Evolutionary conservation across 2,329 filamentous ascomycete genomes (phyloP), one percentile per base, ranked within the genome.

Genomic region (Clonostachys rosea): DNA sequence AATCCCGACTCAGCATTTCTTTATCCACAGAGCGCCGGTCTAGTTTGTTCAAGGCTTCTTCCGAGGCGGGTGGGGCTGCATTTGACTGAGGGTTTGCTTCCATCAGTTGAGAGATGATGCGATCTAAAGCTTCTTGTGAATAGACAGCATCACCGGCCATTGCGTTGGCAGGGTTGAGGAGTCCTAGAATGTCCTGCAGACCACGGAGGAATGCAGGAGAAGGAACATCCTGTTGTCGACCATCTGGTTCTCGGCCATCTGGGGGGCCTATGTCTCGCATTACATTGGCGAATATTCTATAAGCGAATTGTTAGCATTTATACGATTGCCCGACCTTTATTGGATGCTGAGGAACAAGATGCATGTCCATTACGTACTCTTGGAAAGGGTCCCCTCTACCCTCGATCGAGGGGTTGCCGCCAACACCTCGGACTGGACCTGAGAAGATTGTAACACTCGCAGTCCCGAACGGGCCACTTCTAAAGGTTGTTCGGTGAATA

Each of bases 121-220:
- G 82, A 62, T 99, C 92, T 34, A 97, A 73, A 4, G 88, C 91
- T 68, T 96, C 91, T 66, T 97, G 89, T 1, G 87, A 87, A 63
- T 92, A 95, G 2, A 96, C 92, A 8, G 85, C 89, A 64, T 97
- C 92, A 17, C 91, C 89, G 49, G 79, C 74, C 14, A 71, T 66
- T 8, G 69, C 75, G 48, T 74, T 70, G n/a, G 67, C 68, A 13
- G 78, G 76, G 46, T 74, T 75, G 37, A 84, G 64, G 20, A 85
- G 35, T 64, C 62, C 68, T 16, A 86, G 64, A 6, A 85, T 66
- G n/a, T 78, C 73, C 34, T 75, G 73, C 5, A 84, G 59, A 34
- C 69, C 69, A 45, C 58, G 51, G 20, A 57, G 56, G 39, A 67
- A 58, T 17, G 49, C 54, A 17, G 56, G 51, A 11, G 45, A 30